These are phyloP conservation scores for Paecilomyces niveus DNA, from an alignment of 2,329 filamentous ascomycete species.

Conservation along the genomic window DNA sequence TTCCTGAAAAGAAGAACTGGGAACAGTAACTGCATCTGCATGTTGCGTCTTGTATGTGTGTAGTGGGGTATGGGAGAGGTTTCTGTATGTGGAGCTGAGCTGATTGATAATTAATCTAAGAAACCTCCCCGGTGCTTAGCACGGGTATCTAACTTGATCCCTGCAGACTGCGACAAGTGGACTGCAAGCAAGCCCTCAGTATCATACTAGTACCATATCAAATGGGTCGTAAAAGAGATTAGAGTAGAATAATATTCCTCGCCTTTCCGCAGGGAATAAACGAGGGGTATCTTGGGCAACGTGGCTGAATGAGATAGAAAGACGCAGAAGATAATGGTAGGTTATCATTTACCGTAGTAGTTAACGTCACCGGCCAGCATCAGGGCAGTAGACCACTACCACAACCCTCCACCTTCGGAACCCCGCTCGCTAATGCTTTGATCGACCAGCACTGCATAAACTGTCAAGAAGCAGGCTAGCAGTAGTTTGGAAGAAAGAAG, in stretches of 20 bases:
- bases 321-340: not conserved
- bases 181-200: not conserved
- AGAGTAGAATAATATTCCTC: not conserved
- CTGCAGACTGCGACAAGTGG: not conserved
- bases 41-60: not conserved
- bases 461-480: too few species aligned
- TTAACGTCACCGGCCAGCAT: not conserved
- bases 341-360: not conserved
- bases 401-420: not conserved
- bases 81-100: not conserved
- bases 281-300: not conserved
- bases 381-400: not conserved
- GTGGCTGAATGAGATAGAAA: not conserved
- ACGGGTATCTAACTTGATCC: not conserved
- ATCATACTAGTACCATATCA: not conserved
- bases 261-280: not conserved
- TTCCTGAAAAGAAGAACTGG: not conserved
- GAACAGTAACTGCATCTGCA: not conserved
- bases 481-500: not conserved
- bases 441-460: not conserved
- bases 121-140: not conserved
- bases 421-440: not conserved
- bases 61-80: not conserved
- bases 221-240: not conserved
- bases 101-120: not conserved